A percentile compares a stretch with the other conserved stretches of the same genome.
These are phyloP conservation scores for Colletotrichum scovillei DNA, from an alignment of 2,329 filamentous ascomycete species.

Conservation along the genomic window DNA sequence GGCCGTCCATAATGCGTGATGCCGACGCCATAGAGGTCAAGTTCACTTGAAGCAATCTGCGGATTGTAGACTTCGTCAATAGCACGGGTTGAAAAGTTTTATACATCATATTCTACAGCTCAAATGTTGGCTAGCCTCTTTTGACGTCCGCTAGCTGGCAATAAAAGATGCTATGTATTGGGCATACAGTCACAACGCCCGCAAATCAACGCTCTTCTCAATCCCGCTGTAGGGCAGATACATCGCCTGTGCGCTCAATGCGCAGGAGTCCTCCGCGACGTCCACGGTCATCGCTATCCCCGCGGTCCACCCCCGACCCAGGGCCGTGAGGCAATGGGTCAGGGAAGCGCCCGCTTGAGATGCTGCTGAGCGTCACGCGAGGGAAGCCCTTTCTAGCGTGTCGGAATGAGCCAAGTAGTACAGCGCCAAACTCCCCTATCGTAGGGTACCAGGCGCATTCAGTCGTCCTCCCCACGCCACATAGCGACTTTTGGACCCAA, in stretches of 20 bases:
- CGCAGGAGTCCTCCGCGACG: neutral
- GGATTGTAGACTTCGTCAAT: conserved; percentile 34
- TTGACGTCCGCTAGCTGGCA: conserved; percentile 5
- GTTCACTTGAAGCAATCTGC: neutral
- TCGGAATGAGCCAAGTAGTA: neutral
- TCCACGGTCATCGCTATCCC: neutral
- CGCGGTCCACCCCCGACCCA: neutral
- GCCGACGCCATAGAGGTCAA: neutral
- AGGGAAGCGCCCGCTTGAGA: too few species aligned
- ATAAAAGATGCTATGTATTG: conserved; percentile 21
- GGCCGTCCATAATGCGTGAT: too few species aligned
- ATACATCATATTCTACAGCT: conserved; percentile 36
- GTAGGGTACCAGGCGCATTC: neutral
- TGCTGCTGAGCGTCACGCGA: neutral
- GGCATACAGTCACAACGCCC: conserved; percentile 7
- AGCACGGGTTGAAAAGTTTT: conserved; percentile 16
- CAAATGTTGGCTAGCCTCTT: conserved; percentile 14
- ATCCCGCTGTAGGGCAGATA: neutral
- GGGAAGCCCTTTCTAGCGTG: neutral
- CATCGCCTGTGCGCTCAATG: too few species aligned
- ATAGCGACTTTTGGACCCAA: neutral
- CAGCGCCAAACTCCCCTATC: neutral
- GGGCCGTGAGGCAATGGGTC: neutral
- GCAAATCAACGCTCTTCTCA: conserved; percentile 18
- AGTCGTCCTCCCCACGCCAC: neutral